These are phyloP conservation scores for Fragaria vesca DNA, from an alignment of 306 rosid species.

Conservation along the genomic window DNA sequence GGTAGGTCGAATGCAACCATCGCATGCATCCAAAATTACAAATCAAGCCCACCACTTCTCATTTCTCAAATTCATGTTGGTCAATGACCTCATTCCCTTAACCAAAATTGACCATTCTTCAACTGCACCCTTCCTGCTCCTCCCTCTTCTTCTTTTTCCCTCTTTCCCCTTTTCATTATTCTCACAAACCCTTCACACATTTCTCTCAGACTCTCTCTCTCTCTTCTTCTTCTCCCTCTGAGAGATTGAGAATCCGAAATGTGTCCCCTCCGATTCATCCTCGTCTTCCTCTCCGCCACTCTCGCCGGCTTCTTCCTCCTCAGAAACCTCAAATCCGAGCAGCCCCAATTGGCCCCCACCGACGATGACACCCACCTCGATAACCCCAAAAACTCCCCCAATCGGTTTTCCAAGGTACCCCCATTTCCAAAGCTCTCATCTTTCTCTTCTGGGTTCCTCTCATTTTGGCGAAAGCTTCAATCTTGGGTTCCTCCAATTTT, in stretches of 20 bases:
- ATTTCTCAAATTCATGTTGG: not conserved
- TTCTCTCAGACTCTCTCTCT: not conserved
- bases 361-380: conserved; percentile 5
- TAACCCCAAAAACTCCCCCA: conserved; percentile 39
- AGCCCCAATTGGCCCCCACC: conserved; percentile 9
- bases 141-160: not conserved
- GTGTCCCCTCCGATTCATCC: conserved; percentile 85
- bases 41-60: not conserved
- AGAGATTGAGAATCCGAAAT: conserved; percentile 34
- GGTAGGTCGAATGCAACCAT: conserved; percentile 20
- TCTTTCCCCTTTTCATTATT: not conserved
- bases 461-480: not conserved
- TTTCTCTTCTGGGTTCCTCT: conserved; percentile 1
- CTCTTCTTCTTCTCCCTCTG: not conserved
- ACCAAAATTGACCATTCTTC: conserved; percentile 28
- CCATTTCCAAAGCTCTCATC: not conserved
- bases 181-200: not conserved
- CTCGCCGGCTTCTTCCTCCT: conserved; percentile 90
- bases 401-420: conserved; percentile 38
- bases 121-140: conserved; percentile 21
- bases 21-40: not conserved
- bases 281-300: conserved; percentile 89
- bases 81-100: conserved; percentile 8
- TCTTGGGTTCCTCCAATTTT: not conserved
- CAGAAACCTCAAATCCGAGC: conserved; percentile 67